Evolutionary conservation across 176 grass and related monocot genomes (phyloP), one percentile per base, ranked within the genome.

Genomic region (Olyra latifolia): DNA sequence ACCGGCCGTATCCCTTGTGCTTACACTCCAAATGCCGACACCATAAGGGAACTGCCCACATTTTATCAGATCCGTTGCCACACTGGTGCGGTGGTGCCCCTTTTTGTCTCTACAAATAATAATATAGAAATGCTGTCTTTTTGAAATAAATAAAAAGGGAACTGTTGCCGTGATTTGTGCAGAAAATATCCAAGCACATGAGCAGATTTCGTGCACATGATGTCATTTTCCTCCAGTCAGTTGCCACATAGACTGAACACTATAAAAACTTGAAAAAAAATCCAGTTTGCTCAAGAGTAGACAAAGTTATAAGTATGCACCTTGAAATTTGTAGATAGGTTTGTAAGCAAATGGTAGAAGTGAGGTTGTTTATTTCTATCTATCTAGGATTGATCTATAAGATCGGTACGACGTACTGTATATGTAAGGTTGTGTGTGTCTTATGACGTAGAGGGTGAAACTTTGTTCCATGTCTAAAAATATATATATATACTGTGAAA

Each of bases 171-270:
- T 62, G 39, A 77, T 72, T 58, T 83, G 11, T 30, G 57, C 20
- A 65, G 20, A 76, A 71, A 77, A 77, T 71, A 35, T 4, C 56
- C 27, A 16, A 29, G 23, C 29, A 61, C 6, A 66, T 0, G 54
- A 40, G 38, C 81, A 75, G 7, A 75, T 88, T 88, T 88, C 81
- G 54, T 69, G 76, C 81, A 16, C 3, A 27, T 16, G 40, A 6
- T 80, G 62, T 88, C 43, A 1, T 82, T 55, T 70, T 60, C 77
- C 70, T 77, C 65, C 55, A 69, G 62, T 79, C 61, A 50, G 27
- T 25, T 48, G 32, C n/a, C 43, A 17, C 15, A n/a, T 66, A 27
- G 19, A 8, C 77, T 30, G 17, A 66, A 20, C 32, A 42, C 8
- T 14, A 5, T 57, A 35, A 6, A 80, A 55, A 15, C 6, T n/a